A percentile compares a stretch with the other conserved stretches of the same genome.
These are phyloP conservation scores for Entophlyctis helioformis DNA, from an alignment of 192 early-diverging fungal species.

Conservation along the genomic window DNA sequence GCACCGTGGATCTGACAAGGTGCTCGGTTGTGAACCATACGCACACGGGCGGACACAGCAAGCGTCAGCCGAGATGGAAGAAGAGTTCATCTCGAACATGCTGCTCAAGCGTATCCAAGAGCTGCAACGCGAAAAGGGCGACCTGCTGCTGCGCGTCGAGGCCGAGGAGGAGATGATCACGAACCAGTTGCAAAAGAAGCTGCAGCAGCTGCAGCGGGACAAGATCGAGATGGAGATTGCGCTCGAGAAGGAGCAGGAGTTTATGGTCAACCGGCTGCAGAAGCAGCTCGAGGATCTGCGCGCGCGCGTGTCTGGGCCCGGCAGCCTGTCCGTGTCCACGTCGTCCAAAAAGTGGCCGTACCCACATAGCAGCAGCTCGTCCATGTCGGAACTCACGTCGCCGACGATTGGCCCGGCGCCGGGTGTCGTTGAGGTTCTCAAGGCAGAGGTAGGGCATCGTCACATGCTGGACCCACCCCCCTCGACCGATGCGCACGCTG, in stretches of 20 bases:
- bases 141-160: conserved; percentile 62
- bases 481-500: too few relatives aligned
- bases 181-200: conserved; percentile 64
- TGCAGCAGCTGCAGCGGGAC: conserved; percentile 67
- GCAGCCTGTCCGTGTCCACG: too few relatives aligned
- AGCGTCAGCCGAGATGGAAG: conserved; percentile 23
- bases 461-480: neutral
- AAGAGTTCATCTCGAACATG: conserved; percentile 68
- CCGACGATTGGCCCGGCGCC: conserved; percentile 11
- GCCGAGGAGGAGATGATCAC: conserved; percentile 73
- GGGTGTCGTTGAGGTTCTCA: conserved; percentile 21
- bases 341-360: conserved; percentile 15
- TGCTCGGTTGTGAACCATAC: too few relatives aligned
- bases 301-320: too few relatives aligned
- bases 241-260: conserved; percentile 86
- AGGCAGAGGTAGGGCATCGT: conserved; percentile 16
- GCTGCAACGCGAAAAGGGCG: conserved; percentile 70
- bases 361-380: conserved; percentile 14
- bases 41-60: too few relatives aligned
- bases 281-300: conserved; percentile 59
- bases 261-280: conserved; percentile 79
- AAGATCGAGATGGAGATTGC: conserved; percentile 84
- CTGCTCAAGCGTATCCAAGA: conserved; percentile 59
- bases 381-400: conserved; percentile 12
- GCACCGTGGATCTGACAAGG: neutral